A percentile compares a stretch with the other conserved stretches of the same genome.
Evolutionary conservation across 306 rosid species (phyloP).

Genomic region (Morella rubra): DNA sequence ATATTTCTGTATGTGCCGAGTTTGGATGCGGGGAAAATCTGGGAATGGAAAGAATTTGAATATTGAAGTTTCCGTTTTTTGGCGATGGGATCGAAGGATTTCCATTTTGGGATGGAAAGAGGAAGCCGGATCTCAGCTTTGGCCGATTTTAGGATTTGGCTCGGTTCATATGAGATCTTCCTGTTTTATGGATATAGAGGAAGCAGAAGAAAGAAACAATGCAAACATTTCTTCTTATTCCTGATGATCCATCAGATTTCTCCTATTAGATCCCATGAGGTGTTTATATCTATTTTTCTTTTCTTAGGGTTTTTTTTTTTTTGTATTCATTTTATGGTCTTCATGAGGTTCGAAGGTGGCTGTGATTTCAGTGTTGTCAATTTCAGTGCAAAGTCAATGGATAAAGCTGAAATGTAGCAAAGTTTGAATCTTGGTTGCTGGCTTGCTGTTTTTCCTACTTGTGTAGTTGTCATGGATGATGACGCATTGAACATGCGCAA

Average conservation of each 20-base stretch:
- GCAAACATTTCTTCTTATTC: not conserved
- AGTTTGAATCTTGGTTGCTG: conserved; percentile 21
- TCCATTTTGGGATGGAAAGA: conserved; percentile 11
- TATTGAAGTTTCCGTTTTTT: conserved; percentile 29
- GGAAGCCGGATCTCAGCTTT: conserved; percentile 18
- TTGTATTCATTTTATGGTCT: not conserved
- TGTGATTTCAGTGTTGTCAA: conserved; percentile 15
- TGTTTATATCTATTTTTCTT: not conserved
- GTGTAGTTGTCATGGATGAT: conserved; percentile 84
- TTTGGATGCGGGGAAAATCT: conserved; percentile 38
- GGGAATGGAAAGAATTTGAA: conserved; percentile 26
- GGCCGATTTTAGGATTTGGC: conserved; percentile 21
- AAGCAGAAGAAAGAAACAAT: not conserved
- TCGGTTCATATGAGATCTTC: conserved; percentile 9
- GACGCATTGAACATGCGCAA: conserved; percentile 90
- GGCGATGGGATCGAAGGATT: conserved; percentile 28
- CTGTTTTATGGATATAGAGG: not conserved
- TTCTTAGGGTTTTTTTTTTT: not conserved
- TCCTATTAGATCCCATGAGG: not conserved
- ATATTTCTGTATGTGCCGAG: not conserved
- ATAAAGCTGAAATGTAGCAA: conserved; percentile 22
- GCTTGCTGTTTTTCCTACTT: conserved; percentile 26
- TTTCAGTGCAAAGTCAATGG: too few relatives aligned
- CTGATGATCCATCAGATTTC: not conserved
- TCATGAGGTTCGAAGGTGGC: not conserved